Evolutionary conservation across 2,329 filamentous ascomycete species (phyloP).

Genomic region (Xylariaceae sp.): DNA sequence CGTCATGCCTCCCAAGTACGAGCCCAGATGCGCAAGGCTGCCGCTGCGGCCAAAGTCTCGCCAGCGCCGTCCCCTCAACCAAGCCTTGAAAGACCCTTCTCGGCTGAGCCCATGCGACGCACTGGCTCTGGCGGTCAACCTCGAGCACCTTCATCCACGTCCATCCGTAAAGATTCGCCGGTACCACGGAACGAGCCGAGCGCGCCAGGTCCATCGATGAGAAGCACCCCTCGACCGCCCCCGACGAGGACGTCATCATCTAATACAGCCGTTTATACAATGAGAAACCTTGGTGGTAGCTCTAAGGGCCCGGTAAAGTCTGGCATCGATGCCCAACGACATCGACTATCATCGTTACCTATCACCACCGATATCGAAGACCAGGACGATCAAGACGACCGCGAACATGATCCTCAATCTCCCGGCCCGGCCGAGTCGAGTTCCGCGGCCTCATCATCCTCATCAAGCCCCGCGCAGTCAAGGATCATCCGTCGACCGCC

Average conservation of each 20-base stretch:
- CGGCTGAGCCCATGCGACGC: slow-evolving; percentile 57
- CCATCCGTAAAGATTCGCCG: slow-evolving; percentile 64
- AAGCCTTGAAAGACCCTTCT: slow-evolving; percentile 50
- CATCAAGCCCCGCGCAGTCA: slow-evolving; percentile 61
- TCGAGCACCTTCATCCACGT: slow-evolving; percentile 59
- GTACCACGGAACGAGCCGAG: slow-evolving; percentile 55
- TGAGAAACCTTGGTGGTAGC: slow-evolving; percentile 45
- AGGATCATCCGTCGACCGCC: slow-evolving; percentile 66
- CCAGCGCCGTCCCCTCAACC: slow-evolving; percentile 62
- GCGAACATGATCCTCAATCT: slow-evolving; percentile 49
- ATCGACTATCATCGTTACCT: slow-evolving; percentile 53
- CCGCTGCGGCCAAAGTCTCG: slow-evolving; percentile 61
- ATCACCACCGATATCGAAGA: slow-evolving; percentile 44
- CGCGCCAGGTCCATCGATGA: slow-evolving; percentile 50
- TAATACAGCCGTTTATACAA: slow-evolving; percentile 48
- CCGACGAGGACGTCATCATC: slow-evolving; percentile 56
- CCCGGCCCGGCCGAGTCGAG: slow-evolving; percentile 51
- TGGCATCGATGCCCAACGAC: slow-evolving; percentile 43
- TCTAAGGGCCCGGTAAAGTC: slow-evolving; percentile 40
- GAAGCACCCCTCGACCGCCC: slow-evolving; percentile 51
- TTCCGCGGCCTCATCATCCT: slow-evolving; percentile 40
- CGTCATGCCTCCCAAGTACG: slow-evolving; percentile 87
- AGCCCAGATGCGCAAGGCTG: slow-evolving; percentile 83
- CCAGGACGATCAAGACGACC: slow-evolving; percentile 40
- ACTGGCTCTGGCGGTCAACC: slow-evolving; percentile 54